A percentile compares a stretch with the other conserved stretches of the same genome.
These are phyloP conservation scores for Lathyrus oleraceus DNA, from an alignment of 306 rosid species.

Conservation along the genomic window DNA sequence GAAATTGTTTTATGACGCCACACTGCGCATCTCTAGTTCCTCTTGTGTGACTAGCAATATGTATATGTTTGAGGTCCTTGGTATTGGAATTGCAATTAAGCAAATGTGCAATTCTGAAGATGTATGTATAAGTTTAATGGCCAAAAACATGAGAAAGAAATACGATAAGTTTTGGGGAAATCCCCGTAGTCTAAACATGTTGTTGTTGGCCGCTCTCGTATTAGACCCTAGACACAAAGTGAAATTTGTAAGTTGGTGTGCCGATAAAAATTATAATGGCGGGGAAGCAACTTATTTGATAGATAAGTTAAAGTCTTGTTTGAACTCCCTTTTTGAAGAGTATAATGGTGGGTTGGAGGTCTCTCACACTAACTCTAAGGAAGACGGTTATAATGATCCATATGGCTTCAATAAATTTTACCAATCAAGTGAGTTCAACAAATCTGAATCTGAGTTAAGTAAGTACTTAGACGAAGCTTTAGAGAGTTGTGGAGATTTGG, in stretches of 20 bases:
- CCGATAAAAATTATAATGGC: neutral
- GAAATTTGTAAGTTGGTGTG: neutral
- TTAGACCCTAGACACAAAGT: slow-evolving; percentile 15
- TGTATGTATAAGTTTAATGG: neutral
- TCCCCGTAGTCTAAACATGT: slow-evolving; percentile 2
- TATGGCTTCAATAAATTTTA: slow-evolving; percentile 1
- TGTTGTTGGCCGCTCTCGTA: slow-evolving; percentile 5
- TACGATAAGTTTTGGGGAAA: slow-evolving; percentile 16
- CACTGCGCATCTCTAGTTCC: neutral
- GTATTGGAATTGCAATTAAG: neutral
- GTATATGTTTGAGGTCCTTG: slow-evolving; percentile 23
- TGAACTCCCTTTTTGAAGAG: slow-evolving; percentile 10
- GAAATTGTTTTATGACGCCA: slow-evolving; percentile 17
- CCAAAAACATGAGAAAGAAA: slow-evolving; percentile 2
- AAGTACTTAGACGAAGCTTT: slow-evolving; percentile 12
- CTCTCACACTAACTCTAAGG: neutral
- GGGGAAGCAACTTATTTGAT: neutral
- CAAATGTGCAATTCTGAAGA: slow-evolving; percentile 11
- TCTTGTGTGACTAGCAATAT: slow-evolving; percentile 1
- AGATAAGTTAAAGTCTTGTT: neutral
- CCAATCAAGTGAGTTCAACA: neutral
- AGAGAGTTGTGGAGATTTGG: slow-evolving; percentile 11
- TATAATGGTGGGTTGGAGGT: neutral
- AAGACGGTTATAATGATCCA: neutral
- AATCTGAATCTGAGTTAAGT: slow-evolving; percentile 2